Conservation (phyloP, 768 basidiomycete species). For the Amylocystis lapponica region DNA sequence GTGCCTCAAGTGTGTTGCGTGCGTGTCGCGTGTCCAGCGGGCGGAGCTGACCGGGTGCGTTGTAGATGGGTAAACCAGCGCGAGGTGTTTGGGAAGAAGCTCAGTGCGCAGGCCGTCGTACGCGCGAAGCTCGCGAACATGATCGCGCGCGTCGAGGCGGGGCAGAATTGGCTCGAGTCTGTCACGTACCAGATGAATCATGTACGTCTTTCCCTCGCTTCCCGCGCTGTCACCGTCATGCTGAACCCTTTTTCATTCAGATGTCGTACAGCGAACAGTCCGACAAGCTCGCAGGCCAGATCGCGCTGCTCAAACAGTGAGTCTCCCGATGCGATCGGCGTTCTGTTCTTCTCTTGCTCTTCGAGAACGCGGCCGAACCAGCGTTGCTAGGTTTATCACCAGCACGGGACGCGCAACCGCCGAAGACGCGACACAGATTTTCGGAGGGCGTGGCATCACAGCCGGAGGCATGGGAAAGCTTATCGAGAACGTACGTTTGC, state of each 20-base stretch:
- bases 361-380: not conserved
- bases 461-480: constrained; percentile 81
- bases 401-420: constrained; percentile 62
- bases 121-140: constrained; percentile 82
- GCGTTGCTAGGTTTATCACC: constrained; percentile 52
- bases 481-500: constrained; percentile 64
- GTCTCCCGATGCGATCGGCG: no score
- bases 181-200: constrained; percentile 93
- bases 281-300: constrained; percentile 80
- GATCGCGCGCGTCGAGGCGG: constrained; percentile 85
- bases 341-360: not conserved
- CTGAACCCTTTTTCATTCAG: constrained; percentile 29
- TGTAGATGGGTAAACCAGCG: constrained; percentile 84
- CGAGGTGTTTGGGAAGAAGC: constrained; percentile 84
- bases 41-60: not conserved
- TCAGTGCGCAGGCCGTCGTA: constrained; percentile 80
- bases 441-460: constrained; percentile 87
- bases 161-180: constrained; percentile 85
- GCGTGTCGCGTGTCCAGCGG: not conserved
- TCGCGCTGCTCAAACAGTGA: constrained; percentile 85
- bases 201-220: constrained; percentile 32
- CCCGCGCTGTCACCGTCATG: not conserved
- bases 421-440: constrained; percentile 76
- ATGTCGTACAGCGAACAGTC: constrained; percentile 87
- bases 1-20: constrained; percentile 62